Evolutionary conservation across 257 asterid species (phyloP), one percentile per base, ranked within the genome.

Genomic region (Scutellaria galericulata): DNA sequence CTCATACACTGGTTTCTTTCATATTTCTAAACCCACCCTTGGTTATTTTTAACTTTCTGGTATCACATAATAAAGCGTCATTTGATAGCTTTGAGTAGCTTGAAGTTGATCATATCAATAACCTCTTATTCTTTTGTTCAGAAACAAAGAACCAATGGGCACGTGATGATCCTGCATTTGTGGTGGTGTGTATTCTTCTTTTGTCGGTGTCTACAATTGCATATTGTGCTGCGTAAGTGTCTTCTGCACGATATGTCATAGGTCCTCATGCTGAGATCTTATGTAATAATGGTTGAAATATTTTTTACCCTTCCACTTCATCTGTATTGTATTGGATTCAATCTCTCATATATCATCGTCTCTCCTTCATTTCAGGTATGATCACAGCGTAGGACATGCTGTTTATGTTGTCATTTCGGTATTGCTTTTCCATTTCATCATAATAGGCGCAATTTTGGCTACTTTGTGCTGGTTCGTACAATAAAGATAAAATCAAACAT

Each of bases 111-210:
- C 52, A 10, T 71, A 67, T 31, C 47, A 22, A 68, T 54, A 24
- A 42, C 47, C 59, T 45, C 70, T 71, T 55, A 12, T 44, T 57
- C 20, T 67, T 5, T 70, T 54, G 35, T 79, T 66, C 84, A 91
- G 97, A 91, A 84, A 93, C 97, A 64, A 93, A 93, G 87, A 93
- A 90, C 72, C 98, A 93, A 76, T 93, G 98, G 98, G 98, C 98
- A 63, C 96, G 98, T 55, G 97, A 93, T 80, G 98, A 93, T 86
- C 98, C 98, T 51, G 98, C 98, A 66, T 90, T 93, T 80, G 82
- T 90, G 54, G 98, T 90, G 58, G 82, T 88, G 69, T 91, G 88
- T 74, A 85, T 85, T 81, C 87, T 93, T 75, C 98, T 93, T 67
- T 80, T 93, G 77, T 81, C 82, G 48, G 87, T 86, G 71, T 81